phyloP scores from a whole-genome alignment of 1,139 yeast species.

The Candida neerlandica region DNA sequence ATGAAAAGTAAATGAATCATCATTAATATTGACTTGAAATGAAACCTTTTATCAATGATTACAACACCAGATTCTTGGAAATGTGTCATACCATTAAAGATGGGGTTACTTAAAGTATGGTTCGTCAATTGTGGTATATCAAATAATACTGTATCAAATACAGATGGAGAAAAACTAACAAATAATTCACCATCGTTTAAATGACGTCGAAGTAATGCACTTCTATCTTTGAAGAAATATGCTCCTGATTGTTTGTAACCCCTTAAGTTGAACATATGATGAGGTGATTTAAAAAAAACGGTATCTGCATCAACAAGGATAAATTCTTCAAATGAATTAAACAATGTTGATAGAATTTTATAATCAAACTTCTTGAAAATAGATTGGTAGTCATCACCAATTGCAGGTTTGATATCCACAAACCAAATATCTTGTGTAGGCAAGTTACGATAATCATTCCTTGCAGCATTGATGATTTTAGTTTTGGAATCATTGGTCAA shows the following conservation, averaged over 20 bases:
- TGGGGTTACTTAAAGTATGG: constrained; percentile 31
- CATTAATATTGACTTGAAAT: constrained; percentile 31
- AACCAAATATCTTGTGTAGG: constrained; percentile 47
- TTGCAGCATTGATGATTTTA: constrained; percentile 28
- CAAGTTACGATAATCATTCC: constrained; percentile 24
- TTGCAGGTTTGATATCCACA: constrained; percentile 33
- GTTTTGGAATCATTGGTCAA: constrained; percentile 25
- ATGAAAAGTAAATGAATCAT: constrained; percentile 33
- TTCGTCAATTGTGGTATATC: constrained; percentile 36
- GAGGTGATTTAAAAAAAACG: constrained; percentile 41
- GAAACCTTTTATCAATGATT: constrained; percentile 44
- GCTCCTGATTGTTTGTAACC: constrained; percentile 45
- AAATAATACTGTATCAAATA: constrained; percentile 36
- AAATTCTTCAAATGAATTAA: constrained; percentile 53
- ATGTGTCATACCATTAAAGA: constrained; percentile 38
- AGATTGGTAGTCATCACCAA: constrained; percentile 27
- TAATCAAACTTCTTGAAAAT: constrained; percentile 45
- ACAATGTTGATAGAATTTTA: constrained; percentile 51
- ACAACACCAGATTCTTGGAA: constrained; percentile 58
- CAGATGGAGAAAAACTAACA: constrained; percentile 40
- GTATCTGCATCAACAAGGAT: constrained; percentile 57
- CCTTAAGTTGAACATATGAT: constrained; percentile 36
- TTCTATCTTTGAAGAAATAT: constrained; percentile 51
- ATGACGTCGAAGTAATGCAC: constrained; percentile 34
- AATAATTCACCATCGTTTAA: constrained; percentile 33